These are phyloP conservation scores for Fusarium pilosicola DNA, from an alignment of 2,329 filamentous ascomycete species.

Conservation along the genomic window DNA sequence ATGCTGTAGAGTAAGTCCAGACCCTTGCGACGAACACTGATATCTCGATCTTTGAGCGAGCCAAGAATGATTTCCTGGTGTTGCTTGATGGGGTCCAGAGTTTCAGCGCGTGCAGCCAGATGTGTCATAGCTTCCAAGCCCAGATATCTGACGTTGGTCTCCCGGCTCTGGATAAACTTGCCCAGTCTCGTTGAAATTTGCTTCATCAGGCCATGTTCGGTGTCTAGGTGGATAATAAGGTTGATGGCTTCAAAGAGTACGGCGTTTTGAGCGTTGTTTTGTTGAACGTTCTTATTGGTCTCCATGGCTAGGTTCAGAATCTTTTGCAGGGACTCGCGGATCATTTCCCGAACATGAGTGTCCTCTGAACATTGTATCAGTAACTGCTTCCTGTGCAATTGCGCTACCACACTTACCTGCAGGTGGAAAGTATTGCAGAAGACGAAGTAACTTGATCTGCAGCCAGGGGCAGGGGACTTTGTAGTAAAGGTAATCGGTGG, in stretches of 20 bases:
- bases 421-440: conserved; percentile 96
- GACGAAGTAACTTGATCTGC: conserved; percentile 89
- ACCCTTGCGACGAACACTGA: conserved; percentile 95
- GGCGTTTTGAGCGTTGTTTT: conserved; percentile 98
- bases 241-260: conserved; percentile 99
- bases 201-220: conserved; percentile 92
- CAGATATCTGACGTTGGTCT: conserved; percentile 97
- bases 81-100: conserved; percentile 95
- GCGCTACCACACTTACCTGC: conserved; percentile 70
- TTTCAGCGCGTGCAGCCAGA: conserved; percentile 91
- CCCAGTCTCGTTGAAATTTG: conserved; percentile 92
- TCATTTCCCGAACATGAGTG: conserved; percentile 88
- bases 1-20: conserved; percentile 98
- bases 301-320: conserved; percentile 93
- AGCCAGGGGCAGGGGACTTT: conserved; percentile 99
- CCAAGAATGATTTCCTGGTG: conserved; percentile 97
- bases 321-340: conserved; percentile 89
- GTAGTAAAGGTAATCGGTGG: conserved; percentile 95
- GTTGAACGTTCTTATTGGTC: conserved; percentile 96
- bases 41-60: conserved; percentile 93
- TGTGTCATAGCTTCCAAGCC: conserved; percentile 98
- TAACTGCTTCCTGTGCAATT: not conserved
- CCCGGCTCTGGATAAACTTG: conserved; percentile 94
- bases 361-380: conserved; percentile 71
- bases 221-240: conserved; percentile 96